Base-by-base conservation (phyloP, 805 yeast species). In the Candida glaebosa region DNA sequence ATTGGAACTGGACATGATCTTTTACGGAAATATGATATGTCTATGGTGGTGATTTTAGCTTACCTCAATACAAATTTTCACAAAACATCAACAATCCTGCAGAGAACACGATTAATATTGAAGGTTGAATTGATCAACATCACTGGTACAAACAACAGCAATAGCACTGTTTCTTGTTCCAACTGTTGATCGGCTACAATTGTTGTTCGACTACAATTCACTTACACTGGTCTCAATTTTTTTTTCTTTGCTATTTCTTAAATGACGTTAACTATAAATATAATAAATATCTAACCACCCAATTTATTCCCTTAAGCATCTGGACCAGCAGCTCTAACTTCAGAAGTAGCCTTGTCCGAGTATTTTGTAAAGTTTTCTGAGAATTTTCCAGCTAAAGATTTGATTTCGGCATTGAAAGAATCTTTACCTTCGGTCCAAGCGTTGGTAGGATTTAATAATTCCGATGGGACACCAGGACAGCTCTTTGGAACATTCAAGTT, bases 281-380 rank as follows among this genome's bases (percentile, higher is more conserved):
- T 10, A 28, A 28, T 28, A 14, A 28, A 28, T 28, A 28, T n/a
- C n/a, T 17, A 32, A 32, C 35, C 35, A 9, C 35, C 35, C 33
- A 18, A 26, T 30, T 22, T 10, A 22, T 7, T 22, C 16, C 14
- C 31, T 49, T 62, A 67, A 38, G 57, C 60, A 37, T 51, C 73
- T 52, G 98, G 99, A 47, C 96, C 99, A 54, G 97, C 98, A 58
- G 93, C 87, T 58, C 84, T 71, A 41, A 91, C 97, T 63, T 88
- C 96, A 19, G 73, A 56, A 28, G 96, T 86, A 50, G 96, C 88
- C 57, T 80, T 86, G 57, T 81, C 79, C 57, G 87, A 69, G 71
- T 91, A 91, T 61, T 79, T 89, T 60, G 73, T 80, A 64, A 91
- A 91, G 78, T 91, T 91, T 65, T 87, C 89, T 58, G 77, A 77